A percentile compares a stretch with the other conserved stretches of the same genome.
These are phyloP conservation scores for Oidium heveae DNA, from an alignment of 2,329 filamentous ascomycete species.

Conservation along the genomic window DNA sequence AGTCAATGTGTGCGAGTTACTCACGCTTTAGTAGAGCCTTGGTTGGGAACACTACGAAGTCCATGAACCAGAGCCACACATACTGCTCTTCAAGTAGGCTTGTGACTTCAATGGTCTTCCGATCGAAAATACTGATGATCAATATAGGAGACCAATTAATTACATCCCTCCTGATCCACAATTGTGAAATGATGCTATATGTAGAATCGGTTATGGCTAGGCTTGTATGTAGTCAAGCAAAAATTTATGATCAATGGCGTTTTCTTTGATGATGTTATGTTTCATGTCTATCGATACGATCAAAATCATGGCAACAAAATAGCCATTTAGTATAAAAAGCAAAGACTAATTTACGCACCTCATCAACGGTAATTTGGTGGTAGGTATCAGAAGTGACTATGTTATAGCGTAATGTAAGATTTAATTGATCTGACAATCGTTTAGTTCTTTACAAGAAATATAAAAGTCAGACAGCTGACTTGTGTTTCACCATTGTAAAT, in stretches of 20 bases:
- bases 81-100: slow-evolving; percentile 88
- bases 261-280: slow-evolving; percentile 14
- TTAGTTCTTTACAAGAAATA: too few species aligned
- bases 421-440: too few species aligned
- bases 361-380: too few species aligned
- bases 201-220: neutral
- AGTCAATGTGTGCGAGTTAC: neutral
- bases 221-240: slow-evolving; percentile 3
- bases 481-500: too few species aligned
- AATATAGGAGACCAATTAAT: slow-evolving; percentile 12
- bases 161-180: slow-evolving; percentile 6
- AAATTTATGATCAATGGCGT: slow-evolving; percentile 7
- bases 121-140: slow-evolving; percentile 3
- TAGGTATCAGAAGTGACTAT: too few species aligned
- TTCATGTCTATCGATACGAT: slow-evolving; percentile 9
- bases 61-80: slow-evolving; percentile 94
- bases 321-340: too few species aligned
- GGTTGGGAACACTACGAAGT: slow-evolving; percentile 99
- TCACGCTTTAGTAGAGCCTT: slow-evolving; percentile 41
- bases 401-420: too few species aligned
- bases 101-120: neutral
- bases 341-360: too few species aligned
- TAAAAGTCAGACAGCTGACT: too few species aligned
- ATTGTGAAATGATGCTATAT: neutral
- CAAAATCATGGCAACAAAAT: neutral